Percentiles rank a stretch among this genome's conserved stretches.
Evolutionary conservation across 1,284 basidiomycete genomes (phyloP).

Genomic region (Vanrija humicola): DNA sequence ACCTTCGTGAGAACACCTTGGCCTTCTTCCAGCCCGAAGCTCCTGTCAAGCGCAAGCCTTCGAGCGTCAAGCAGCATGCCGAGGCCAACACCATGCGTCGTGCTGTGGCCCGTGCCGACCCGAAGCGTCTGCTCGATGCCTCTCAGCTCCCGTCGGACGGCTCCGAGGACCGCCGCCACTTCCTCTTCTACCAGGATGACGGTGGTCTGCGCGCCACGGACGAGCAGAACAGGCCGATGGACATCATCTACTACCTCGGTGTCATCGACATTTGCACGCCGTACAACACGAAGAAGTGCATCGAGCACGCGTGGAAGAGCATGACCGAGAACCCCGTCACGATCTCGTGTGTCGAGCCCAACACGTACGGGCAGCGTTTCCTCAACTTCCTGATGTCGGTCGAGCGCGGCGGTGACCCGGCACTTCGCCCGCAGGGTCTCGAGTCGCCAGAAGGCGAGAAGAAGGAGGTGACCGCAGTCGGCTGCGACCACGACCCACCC

Average conservation of each 20-base stretch:
- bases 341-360: conserved; percentile 84
- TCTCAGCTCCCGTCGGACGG: conserved; percentile 65
- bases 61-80: conserved; percentile 58
- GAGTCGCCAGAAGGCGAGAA: conserved; percentile 4
- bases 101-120: conserved; percentile 77
- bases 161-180: conserved; percentile 69
- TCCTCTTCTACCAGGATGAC: conserved; percentile 95
- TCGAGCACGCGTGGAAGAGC: conserved; percentile 91
- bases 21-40: conserved; percentile 73
- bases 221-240: conserved; percentile 68
- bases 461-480: no score
- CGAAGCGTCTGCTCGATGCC: conserved; percentile 61
- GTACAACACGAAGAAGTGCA: conserved; percentile 70
- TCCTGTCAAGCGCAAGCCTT: conserved; percentile 56
- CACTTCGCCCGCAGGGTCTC: conserved; percentile 36
- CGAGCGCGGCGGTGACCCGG: conserved; percentile 69
- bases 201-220: conserved; percentile 88
- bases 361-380: conserved; percentile 81
- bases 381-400: conserved; percentile 79
- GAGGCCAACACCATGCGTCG: conserved; percentile 79
- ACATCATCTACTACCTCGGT: conserved; percentile 88
- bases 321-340: conserved; percentile 80
- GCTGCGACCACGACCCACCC: no score
- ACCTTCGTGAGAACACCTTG: conserved; percentile 80
- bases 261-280: conserved; percentile 94